Conservation (phyloP, 208 protist genomes). For the Endotrypanum monterogeii region DNA sequence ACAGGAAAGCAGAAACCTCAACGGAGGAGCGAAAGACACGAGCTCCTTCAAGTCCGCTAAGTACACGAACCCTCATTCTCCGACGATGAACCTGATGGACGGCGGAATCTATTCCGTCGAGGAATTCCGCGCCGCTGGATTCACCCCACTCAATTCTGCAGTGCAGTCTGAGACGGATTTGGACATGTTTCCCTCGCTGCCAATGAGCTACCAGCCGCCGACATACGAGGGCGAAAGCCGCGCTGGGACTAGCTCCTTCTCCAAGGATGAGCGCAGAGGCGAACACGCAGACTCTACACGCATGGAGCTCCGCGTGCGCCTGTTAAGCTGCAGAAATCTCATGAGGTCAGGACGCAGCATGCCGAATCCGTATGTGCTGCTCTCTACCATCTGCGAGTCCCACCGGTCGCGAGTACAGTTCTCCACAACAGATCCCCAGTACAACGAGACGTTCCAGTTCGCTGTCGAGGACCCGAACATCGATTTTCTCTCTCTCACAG, state of each 20-base stretch:
- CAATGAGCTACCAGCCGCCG: slow-evolving; percentile 1
- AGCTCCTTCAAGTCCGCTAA: slow-evolving; percentile 8
- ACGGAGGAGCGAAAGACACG: slow-evolving; percentile 7
- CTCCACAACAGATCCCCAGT: slow-evolving; percentile 58
- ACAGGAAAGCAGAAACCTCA: slow-evolving; percentile 3
- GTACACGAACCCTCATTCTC: background rate
- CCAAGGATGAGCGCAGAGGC: background rate
- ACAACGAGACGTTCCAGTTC: slow-evolving; percentile 75
- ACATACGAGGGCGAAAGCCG: background rate
- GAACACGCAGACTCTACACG: background rate
- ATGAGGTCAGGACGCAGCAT: slow-evolving; percentile 22
- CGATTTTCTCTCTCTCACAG: slow-evolving; percentile 66
- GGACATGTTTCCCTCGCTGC: slow-evolving; percentile 18
- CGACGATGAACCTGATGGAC: slow-evolving; percentile 70
- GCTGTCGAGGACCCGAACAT: slow-evolving; percentile 47
- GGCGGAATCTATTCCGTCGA: slow-evolving; percentile 48
- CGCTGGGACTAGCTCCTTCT: background rate
- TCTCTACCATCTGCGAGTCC: slow-evolving; percentile 70
- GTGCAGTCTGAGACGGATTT: slow-evolving; percentile 25
- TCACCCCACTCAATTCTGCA: slow-evolving; percentile 21
- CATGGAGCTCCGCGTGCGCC: slow-evolving; percentile 54
- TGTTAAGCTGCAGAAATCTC: slow-evolving; percentile 72
- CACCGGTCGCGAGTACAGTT: slow-evolving; percentile 56
- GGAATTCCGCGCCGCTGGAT: slow-evolving; percentile 49
- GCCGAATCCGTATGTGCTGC: slow-evolving; percentile 79